Percentiles rank a stretch among this genome's conserved stretches.
Evolutionary conservation across 148 eudicot species (phyloP).

Genomic region (Talinum fruticosum): DNA sequence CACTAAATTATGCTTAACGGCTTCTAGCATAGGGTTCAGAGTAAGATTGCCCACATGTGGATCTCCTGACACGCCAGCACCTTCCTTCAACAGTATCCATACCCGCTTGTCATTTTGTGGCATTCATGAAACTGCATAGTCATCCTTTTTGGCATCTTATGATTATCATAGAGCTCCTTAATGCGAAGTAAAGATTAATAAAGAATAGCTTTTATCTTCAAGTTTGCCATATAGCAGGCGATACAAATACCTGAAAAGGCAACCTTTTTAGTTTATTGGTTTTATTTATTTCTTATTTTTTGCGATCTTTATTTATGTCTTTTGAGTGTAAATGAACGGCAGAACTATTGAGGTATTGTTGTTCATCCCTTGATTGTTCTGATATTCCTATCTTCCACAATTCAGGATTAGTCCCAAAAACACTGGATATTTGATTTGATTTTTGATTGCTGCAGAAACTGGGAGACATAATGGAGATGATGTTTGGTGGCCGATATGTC

Average conservation of each 20-base stretch:
- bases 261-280: neutral
- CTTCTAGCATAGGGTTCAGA: too few species aligned
- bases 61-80: neutral
- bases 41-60: neutral
- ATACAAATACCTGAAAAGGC: slow-evolving; percentile 4
- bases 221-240: neutral
- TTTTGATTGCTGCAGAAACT: slow-evolving; percentile 54
- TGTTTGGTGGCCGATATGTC: slow-evolving; percentile 64
- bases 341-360: neutral
- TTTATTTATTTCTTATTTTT: neutral
- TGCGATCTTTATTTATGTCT: neutral
- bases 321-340: neutral
- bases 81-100: neutral
- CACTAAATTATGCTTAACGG: too few species aligned
- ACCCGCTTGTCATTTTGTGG: neutral
- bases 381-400: neutral
- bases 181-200: neutral
- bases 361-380: neutral
- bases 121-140: neutral
- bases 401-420: slow-evolving; percentile 7
- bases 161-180: neutral
- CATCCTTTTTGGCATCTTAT: neutral
- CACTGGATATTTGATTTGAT: slow-evolving; percentile 1
- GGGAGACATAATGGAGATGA: slow-evolving; percentile 62
- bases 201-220: neutral